These are phyloP conservation scores for Stemphylium vesicarium DNA, from an alignment of 2,329 filamentous ascomycete genomes.

Conservation along the genomic window DNA sequence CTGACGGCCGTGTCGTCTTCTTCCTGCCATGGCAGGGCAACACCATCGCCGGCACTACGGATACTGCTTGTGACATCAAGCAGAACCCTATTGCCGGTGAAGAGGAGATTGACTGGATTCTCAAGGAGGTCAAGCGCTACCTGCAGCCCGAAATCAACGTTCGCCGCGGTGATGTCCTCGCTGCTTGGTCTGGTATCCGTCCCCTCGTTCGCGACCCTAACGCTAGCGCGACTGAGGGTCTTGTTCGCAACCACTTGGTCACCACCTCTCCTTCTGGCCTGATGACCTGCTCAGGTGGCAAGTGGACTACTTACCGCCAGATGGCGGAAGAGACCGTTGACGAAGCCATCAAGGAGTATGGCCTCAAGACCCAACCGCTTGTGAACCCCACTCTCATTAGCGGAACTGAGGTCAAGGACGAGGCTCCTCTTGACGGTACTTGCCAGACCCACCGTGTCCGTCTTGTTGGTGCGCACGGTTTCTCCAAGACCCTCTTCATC, in stretches of 20 bases:
- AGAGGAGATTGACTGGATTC: slow-evolving; percentile 86
- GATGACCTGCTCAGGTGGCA: slow-evolving; percentile 84
- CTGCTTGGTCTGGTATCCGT: slow-evolving; percentile 87
- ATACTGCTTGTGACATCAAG: slow-evolving; percentile 75
- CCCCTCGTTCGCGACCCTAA: slow-evolving; percentile 87
- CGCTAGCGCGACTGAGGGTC: slow-evolving; percentile 82
- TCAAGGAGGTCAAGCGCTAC: slow-evolving; percentile 82
- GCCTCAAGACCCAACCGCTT: slow-evolving; percentile 64
- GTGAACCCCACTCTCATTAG: slow-evolving; percentile 69
- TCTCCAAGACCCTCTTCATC: slow-evolving; percentile 90
- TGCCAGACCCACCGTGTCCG: slow-evolving; percentile 86
- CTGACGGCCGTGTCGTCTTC: slow-evolving; percentile 89
- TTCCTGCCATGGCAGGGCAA: slow-evolving; percentile 94
- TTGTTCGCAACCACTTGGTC: slow-evolving; percentile 86
- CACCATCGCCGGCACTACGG: slow-evolving; percentile 88
- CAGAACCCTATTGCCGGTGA: slow-evolving; percentile 79
- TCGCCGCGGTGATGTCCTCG: slow-evolving; percentile 83
- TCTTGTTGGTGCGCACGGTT: slow-evolving; percentile 83
- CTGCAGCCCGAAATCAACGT: slow-evolving; percentile 84
- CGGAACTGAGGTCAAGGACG: slow-evolving; percentile 75
- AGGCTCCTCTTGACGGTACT: slow-evolving; percentile 71
- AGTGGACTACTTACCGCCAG: slow-evolving; percentile 92
- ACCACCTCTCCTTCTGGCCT: slow-evolving; percentile 80
- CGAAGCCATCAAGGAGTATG: slow-evolving; percentile 74
- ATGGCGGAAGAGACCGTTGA: slow-evolving; percentile 93